Conservation (phyloP, 805 yeast genomes). For the Lipomyces yamanashiensis region DNA sequence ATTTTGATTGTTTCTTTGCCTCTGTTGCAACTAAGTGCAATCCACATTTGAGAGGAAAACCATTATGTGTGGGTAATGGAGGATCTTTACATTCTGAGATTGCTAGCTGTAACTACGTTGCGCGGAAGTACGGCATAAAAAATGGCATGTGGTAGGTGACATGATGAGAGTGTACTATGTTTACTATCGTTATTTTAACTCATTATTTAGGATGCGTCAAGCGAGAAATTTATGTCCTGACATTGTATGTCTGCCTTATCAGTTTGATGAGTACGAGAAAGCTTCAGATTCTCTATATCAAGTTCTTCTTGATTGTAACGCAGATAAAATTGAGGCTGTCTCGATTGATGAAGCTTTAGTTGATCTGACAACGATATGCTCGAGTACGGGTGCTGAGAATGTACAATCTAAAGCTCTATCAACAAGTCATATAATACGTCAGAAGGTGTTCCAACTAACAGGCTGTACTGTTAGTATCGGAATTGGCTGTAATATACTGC, state of each 20-base stretch:
- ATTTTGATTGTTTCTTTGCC: conserved; percentile 93
- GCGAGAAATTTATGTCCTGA: conserved; percentile 71
- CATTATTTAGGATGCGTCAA: conserved; percentile 52
- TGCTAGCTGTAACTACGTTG: conserved; percentile 90
- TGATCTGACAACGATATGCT: conserved; percentile 55
- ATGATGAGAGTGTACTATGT: neutral
- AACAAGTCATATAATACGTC: conserved; percentile 48
- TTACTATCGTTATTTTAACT: neutral
- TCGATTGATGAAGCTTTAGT: conserved; percentile 91
- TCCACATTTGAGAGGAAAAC: conserved; percentile 61
- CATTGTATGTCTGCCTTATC: conserved; percentile 66
- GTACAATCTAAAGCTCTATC: conserved; percentile 39
- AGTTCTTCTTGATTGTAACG: conserved; percentile 52
- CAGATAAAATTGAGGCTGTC: conserved; percentile 68
- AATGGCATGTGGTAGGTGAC: conserved; percentile 76
- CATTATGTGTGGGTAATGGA: conserved; percentile 66
- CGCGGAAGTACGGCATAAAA: conserved; percentile 70
- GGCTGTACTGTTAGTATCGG: conserved; percentile 81
- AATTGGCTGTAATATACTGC: conserved; percentile 68
- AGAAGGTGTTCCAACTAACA: conserved; percentile 52
- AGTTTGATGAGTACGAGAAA: conserved; percentile 72
- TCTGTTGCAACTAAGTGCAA: conserved; percentile 70
- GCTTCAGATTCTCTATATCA: conserved; percentile 70
- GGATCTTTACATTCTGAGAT: conserved; percentile 63
- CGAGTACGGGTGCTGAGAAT: conserved; percentile 10